phyloP scores from a whole-genome alignment of 2,329 filamentous ascomycete genomes.

The Epichloe aotearoae region DNA sequence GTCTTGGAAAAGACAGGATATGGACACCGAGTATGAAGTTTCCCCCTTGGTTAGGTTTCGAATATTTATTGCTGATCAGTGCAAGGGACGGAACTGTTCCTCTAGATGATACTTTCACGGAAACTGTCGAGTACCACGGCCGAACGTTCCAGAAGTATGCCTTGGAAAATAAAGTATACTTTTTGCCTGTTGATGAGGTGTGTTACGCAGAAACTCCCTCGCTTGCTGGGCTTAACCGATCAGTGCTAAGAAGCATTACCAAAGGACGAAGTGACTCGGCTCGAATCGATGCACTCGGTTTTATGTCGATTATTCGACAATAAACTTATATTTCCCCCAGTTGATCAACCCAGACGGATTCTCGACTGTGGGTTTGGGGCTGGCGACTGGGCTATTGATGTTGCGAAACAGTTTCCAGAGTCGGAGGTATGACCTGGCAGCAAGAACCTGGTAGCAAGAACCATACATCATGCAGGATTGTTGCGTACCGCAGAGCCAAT shows the following conservation, averaged over 20 bases:
- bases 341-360: slow-evolving; percentile 42
- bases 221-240: not conserved
- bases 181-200: slow-evolving; percentile 63
- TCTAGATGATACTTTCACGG: slow-evolving; percentile 44
- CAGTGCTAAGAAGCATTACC: slow-evolving; percentile 1
- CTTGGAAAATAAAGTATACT: slow-evolving; percentile 50
- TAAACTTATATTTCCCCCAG: slow-evolving; percentile 56
- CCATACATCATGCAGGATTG: not conserved
- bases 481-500: not conserved
- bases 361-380: slow-evolving; percentile 63
- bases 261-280: slow-evolving; percentile 54
- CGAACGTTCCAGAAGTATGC: slow-evolving; percentile 56
- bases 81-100: slow-evolving; percentile 35
- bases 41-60: slow-evolving; percentile 1
- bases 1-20: slow-evolving; percentile 2
- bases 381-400: slow-evolving; percentile 57
- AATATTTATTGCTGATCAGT: not conserved
- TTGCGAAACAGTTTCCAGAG: slow-evolving; percentile 48
- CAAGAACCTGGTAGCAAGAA: not conserved
- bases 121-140: slow-evolving; percentile 46
- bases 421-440: slow-evolving; percentile 41
- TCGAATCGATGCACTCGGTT: slow-evolving; percentile 49
- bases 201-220: slow-evolving; percentile 7
- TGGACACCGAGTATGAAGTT: slow-evolving; percentile 21
- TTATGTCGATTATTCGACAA: slow-evolving; percentile 52